Evolutionary conservation across 192 early-diverging fungal genomes (phyloP).

Genomic region (Gamsiella multidivaricata): DNA sequence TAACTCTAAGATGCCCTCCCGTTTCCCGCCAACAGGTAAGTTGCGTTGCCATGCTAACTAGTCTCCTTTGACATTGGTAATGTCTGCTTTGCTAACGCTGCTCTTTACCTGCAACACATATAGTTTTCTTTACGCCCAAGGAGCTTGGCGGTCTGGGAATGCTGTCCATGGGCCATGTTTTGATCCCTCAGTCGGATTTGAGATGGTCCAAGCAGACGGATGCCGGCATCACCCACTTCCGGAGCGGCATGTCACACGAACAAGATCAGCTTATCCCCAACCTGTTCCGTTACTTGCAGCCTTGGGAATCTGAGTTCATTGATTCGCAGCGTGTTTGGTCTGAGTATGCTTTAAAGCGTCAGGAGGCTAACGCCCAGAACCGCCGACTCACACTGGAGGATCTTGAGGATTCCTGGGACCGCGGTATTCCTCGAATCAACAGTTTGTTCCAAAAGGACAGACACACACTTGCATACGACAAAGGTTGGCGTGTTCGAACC

Average conservation of each 20-base stretch:
- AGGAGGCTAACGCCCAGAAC: conserved; percentile 97
- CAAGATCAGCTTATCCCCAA: conserved; percentile 98
- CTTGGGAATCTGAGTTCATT: conserved; percentile 99
- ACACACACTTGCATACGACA: conserved; percentile 99
- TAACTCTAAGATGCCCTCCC: conserved; percentile 98
- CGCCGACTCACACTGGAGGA: conserved; percentile 98
- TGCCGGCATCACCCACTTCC: conserved; percentile 96
- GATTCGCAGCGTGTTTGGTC: conserved; percentile 99
- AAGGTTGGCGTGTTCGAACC: conserved; percentile 97
- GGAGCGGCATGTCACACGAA: conserved; percentile 97
- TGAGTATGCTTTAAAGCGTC: conserved; percentile 96
- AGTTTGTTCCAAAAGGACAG: conserved; percentile 98
- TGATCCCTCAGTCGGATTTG: conserved; percentile 97
- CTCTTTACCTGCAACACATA: background rate
- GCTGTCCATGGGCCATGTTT: conserved; percentile 99
- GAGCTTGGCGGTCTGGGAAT: conserved; percentile 98
- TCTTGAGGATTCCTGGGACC: conserved; percentile 98
- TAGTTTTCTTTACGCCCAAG: conserved; percentile 81
- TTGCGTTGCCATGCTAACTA: too few species aligned
- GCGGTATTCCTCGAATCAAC: conserved; percentile 98
- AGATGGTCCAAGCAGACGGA: conserved; percentile 98
- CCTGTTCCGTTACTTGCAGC: conserved; percentile 96
- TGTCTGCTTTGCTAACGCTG: background rate
- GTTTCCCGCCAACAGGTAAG: conserved; percentile 96
- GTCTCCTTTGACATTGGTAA: conserved; percentile 35